These are phyloP conservation scores for Calonectria multiphialidica DNA, from an alignment of 2,329 filamentous ascomycete genomes.

Conservation along the genomic window DNA sequence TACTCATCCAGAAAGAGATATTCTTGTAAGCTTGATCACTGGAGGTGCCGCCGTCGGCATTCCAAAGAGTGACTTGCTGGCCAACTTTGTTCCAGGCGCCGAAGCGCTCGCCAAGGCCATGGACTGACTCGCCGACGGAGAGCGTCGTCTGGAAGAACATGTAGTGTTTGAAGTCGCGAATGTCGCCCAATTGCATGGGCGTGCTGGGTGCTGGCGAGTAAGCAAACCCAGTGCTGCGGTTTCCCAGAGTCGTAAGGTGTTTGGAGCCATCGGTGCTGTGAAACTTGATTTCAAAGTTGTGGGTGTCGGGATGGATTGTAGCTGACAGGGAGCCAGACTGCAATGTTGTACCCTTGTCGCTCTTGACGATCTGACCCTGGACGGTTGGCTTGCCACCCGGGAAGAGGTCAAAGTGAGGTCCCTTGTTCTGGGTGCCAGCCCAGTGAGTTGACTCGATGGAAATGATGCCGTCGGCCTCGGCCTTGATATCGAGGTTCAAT, in stretches of 20 bases:
- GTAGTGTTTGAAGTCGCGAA: conserved; percentile 63
- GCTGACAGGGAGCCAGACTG: conserved; percentile 51
- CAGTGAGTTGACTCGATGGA: conserved; percentile 55
- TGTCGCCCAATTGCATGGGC: conserved; percentile 50
- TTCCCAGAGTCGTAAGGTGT: conserved; percentile 53
- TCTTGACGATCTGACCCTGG: conserved; percentile 43
- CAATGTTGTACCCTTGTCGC: conserved; percentile 51
- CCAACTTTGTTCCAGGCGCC: conserved; percentile 83
- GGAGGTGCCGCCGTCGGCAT: conserved; percentile 73
- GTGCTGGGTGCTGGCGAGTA: conserved; percentile 49
- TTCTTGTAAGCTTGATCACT: conserved; percentile 82
- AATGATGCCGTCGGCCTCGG: conserved; percentile 55
- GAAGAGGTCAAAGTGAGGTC: conserved; percentile 55
- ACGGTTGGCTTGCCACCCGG: conserved; percentile 48
- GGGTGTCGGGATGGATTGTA: conserved; percentile 50
- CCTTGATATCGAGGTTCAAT: conserved; percentile 55
- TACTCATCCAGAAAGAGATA: conserved; percentile 77
- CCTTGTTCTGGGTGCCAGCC: conserved; percentile 51
- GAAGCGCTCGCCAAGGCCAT: conserved; percentile 82
- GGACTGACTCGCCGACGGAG: conserved; percentile 73
- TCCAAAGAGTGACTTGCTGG: conserved; percentile 75
- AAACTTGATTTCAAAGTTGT: conserved; percentile 54
- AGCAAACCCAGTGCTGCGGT: conserved; percentile 55
- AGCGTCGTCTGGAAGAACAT: conserved; percentile 69
- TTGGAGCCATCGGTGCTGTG: conserved; percentile 51